These are phyloP conservation scores for Yamadazyma pseudoaaseri DNA, from an alignment of 1,139 yeast species.

Conservation along the genomic window DNA sequence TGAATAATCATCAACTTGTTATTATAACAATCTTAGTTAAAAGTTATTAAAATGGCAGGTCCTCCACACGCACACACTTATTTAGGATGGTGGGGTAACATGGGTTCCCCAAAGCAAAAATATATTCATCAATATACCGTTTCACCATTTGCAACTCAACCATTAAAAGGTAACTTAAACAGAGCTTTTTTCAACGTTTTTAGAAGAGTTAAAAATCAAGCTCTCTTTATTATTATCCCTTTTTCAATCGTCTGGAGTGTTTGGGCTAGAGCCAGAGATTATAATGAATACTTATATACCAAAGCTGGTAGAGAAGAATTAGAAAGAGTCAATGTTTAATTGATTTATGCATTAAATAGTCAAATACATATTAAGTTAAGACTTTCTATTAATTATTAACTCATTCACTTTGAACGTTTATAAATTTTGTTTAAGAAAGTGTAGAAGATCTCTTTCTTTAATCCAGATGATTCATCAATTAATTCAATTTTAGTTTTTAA, in stretches of 20 bases:
- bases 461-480: constrained; percentile 88
- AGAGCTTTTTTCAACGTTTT: constrained; percentile 88
- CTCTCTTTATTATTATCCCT: constrained; percentile 76
- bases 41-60: constrained; percentile 49
- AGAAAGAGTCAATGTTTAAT: constrained; percentile 71
- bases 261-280: constrained; percentile 86
- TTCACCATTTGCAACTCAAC: constrained; percentile 91
- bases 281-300: constrained; percentile 93
- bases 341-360: constrained; percentile 1
- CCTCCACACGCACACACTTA: constrained; percentile 56
- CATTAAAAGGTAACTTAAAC: constrained; percentile 83
- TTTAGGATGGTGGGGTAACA: constrained; percentile 98
- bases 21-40: constrained; percentile 1
- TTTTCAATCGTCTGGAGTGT: constrained; percentile 77
- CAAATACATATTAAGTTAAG: constrained; percentile 1
- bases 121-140: constrained; percentile 83
- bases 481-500: constrained; percentile 62
- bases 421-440: constrained; percentile 87
- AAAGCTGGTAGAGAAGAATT: constrained; percentile 96
- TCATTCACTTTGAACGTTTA: constrained; percentile 76
- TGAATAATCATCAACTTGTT: constrained; percentile 5
- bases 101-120: constrained; percentile 86
- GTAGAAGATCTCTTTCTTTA: constrained; percentile 80
- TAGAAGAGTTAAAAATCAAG: constrained; percentile 91
- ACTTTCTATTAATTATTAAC: no score